Evolutionary conservation across 257 asterid genomes (phyloP), one percentile per base, ranked within the genome.

Genomic region (Penstemon barbatus): DNA sequence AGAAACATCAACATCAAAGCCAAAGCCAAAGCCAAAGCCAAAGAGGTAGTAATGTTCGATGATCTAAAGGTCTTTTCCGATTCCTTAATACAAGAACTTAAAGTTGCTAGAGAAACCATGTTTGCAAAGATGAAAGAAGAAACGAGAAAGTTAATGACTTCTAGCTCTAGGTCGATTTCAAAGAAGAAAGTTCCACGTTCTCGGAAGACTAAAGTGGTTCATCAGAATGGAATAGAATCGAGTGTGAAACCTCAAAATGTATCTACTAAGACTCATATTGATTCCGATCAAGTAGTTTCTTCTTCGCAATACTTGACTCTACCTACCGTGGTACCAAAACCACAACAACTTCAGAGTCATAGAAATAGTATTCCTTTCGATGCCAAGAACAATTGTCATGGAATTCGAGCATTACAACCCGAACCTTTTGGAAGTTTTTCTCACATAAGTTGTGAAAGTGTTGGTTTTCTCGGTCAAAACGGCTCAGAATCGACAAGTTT

Each of bases 81-180:
- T 60, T 83, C 88, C 43, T 57, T 87, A 2, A 51, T 87, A 33
- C 70, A 68, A 4, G 91, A 87, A 56, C 81, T 87, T 55, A 74
- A 77, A 43, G 82, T 60, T 12, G 82, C 83, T 5, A 78, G 84
- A 54, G 74, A 77, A 15, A 75, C 33, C 8, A 79, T 85, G 87
- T 63, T 81, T 75, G 74, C 73, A 18, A 69, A 63, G 42, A 79
- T 85, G 91, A 77, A 64, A 65, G 71, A 75, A 48, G 84, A 83
- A 72, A 68, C 78, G 78, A 19, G 55, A 18, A 81, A 80, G 65
- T 9, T 76, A 50, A 68, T 4, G 33, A 36, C 74, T 18, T 42
- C 67, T 8, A 67, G 61, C 56, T 43, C 77, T 3, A 42, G 44
- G 42, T 25, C 33, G 2, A 25, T 25, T 25, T 25, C 33, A 25